Evolutionary conservation across 1,284 basidiomycete species (phyloP).

Genomic region (Mixia osmundae): DNA sequence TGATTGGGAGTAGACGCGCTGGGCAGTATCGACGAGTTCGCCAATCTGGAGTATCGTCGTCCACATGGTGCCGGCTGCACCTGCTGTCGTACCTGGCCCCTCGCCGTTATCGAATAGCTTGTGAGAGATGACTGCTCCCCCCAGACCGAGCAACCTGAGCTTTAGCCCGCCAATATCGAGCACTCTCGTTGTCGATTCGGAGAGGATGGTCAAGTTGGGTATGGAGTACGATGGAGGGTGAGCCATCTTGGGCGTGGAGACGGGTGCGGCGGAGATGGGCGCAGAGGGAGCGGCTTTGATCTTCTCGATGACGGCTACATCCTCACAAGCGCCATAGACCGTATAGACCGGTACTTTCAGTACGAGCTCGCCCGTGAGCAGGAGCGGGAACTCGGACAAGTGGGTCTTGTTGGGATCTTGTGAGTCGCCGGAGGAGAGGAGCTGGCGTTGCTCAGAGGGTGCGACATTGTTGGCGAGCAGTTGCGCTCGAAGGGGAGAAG

Average conservation of each 20-base stretch:
- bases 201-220: constrained; percentile 68
- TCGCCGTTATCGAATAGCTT: constrained; percentile 96
- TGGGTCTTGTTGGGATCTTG: constrained; percentile 26
- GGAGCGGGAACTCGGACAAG: constrained; percentile 80
- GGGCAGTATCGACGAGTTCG: constrained; percentile 89
- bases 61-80: constrained; percentile 97
- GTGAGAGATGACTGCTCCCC: constrained; percentile 83
- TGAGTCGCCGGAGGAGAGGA: constrained; percentile 19
- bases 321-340: constrained; percentile 94
- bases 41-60: constrained; percentile 92
- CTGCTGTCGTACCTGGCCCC: constrained; percentile 82
- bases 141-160: constrained; percentile 75
- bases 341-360: constrained; percentile 82
- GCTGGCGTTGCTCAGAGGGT: constrained; percentile 13
- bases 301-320: constrained; percentile 48
- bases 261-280: constrained; percentile 9
- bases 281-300: constrained; percentile 16
- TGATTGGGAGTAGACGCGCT: constrained; percentile 65
- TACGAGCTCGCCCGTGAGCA: constrained; percentile 56
- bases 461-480: constrained; percentile 24
- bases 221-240: constrained; percentile 14
- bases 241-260: constrained; percentile 3
- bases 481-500: constrained; percentile 51
- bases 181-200: constrained; percentile 76
- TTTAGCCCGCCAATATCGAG: constrained; percentile 83